Percentiles rank a stretch among this genome's conserved stretches.
Evolutionary conservation across 176 grass and related monocot species (phyloP).

Genomic region (Poa annua): DNA sequence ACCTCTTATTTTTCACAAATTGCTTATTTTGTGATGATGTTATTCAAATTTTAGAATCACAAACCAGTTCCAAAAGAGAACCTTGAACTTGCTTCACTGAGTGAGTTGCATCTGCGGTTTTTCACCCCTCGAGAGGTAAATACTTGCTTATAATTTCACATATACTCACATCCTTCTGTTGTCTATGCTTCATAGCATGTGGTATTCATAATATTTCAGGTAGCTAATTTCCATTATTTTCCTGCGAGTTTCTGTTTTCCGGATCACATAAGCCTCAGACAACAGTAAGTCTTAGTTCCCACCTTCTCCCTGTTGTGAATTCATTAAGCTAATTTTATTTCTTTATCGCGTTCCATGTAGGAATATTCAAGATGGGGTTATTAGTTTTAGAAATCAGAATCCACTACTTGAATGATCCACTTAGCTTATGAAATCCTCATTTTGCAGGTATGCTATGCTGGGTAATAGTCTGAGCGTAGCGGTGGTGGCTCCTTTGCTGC

Average conservation of each 20-base stretch:
- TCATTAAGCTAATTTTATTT: constrained; percentile 4
- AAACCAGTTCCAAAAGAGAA: constrained; percentile 57
- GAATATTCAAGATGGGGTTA: background rate
- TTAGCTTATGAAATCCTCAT: constrained; percentile 19
- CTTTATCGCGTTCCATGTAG: background rate
- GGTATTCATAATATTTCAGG: constrained; percentile 64
- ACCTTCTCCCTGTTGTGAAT: constrained; percentile 26
- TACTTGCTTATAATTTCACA: constrained; percentile 30
- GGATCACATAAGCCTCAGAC: constrained; percentile 60
- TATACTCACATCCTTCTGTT: background rate
- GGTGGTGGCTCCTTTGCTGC: constrained; percentile 76
- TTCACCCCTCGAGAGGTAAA: constrained; percentile 85
- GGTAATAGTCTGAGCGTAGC: constrained; percentile 92
- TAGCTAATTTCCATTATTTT: constrained; percentile 94
- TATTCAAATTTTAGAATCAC: constrained; percentile 50
- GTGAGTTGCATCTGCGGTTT: constrained; percentile 69
- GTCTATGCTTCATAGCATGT: constrained; percentile 15
- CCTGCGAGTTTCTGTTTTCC: constrained; percentile 79
- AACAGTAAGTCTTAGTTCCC: constrained; percentile 65
- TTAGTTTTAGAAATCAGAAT: constrained; percentile 26
- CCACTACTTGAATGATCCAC: background rate
- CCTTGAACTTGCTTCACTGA: constrained; percentile 62
- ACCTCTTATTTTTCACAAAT: constrained; percentile 25
- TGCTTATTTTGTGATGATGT: constrained; percentile 27
- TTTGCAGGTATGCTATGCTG: constrained; percentile 86